Base-by-base conservation (phyloP, 2,329 filamentous ascomycete species). In the Helminthosporium solani region DNA sequence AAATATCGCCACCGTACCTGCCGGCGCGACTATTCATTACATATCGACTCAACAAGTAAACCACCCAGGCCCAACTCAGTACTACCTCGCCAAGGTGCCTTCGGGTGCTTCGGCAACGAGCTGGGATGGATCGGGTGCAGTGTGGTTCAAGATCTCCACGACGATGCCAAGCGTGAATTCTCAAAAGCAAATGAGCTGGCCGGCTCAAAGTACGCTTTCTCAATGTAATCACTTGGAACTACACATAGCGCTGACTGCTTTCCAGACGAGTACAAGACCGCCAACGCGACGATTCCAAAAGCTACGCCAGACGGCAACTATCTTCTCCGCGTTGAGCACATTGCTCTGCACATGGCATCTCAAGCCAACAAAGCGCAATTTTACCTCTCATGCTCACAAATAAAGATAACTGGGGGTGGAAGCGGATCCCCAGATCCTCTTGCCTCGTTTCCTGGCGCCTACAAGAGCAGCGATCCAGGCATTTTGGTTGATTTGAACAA, bases 371-470 rank as follows among this genome's bases (percentile, higher is more conserved):
- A 58, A 42, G 65, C 66, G 12, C 68, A 70, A 47, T 68, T 69
- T 48, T 73, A 71, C 44, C 51, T 74, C 37, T 64, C 66, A 5
- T 76, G 73, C 43, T 66, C 65, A 3, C 73, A 76, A 51, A 56
- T 75, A 44, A 72, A 66, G 37, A 66, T 75, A 15, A 73, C 72
- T 0, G 70, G 67, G 12, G 70, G 72, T 9, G 73, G 72, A 5
- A 67, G 44, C 44, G 64, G 69, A n/a, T 62, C 50, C 6, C 72
- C 72, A 1, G 56, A 61, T 3, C 70, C 70, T 1, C 31, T 64
- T 18, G 62, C 45, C 8, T 34, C 51, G 3, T 43, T 64, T 2
- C 60, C 60, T 1, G 60, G 60, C 1, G 60, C 60, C 12, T 64
- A 64, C 28, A 58, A 61, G 52, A 56, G 47, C 31, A 54, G 4